Base-by-base conservation (phyloP, 768 basidiomycete species). In the Tylopilus rubrobrunneus region DNA sequence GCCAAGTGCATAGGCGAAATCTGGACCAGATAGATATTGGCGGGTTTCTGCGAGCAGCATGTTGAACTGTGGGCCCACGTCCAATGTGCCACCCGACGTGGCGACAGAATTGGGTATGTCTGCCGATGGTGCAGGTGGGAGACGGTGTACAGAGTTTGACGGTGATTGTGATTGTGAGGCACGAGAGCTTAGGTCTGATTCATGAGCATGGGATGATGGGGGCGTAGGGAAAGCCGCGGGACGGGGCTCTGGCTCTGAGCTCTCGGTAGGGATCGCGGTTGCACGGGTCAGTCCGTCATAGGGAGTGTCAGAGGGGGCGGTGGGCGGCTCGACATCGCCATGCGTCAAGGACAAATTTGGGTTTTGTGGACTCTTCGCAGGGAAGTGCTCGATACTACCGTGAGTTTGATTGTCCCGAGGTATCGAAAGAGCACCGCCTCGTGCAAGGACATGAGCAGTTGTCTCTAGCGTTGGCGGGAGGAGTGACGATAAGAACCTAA, bases 401-500 rank as follows among this genome's bases (percentile, higher is more conserved):
- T 21, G 36, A 5, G 2, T 23, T 27, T 49, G 50, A 25, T 10
- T 28, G 36, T 53, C 54, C 33, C 34, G 21, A 12, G 51, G 46
- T 42, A 61, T 58, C 8, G 53, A 41, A 48, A 59, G 51, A 21
- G 67, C 67, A 45, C 87, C 88, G 40, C 87, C 86, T 69, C 85
- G 84, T 1, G 78, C 74, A 21, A 90, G 76, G 25, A 87, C 81
- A 64, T 87, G 83, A 45, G 85, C 80, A 11, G 85, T 81, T 7
- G 80, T 84, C 64, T 86, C 83, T 9, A 81, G 76, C 0, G 89
- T 91, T 36, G 85, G 81, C 3, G 91, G 90, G 10, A 92, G 78
- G 7, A 94, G 78, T 0, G 86, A 82, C 1, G 87, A 81, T 17
- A 86, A 66, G 67, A 93, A 92, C 28, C 67, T 69, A n/a, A 15